Percentiles rank a stretch among this genome's conserved stretches.
phyloP scores from a whole-genome alignment of 148 eudicot genomes.

The Amaranthus hypochondriacus region DNA sequence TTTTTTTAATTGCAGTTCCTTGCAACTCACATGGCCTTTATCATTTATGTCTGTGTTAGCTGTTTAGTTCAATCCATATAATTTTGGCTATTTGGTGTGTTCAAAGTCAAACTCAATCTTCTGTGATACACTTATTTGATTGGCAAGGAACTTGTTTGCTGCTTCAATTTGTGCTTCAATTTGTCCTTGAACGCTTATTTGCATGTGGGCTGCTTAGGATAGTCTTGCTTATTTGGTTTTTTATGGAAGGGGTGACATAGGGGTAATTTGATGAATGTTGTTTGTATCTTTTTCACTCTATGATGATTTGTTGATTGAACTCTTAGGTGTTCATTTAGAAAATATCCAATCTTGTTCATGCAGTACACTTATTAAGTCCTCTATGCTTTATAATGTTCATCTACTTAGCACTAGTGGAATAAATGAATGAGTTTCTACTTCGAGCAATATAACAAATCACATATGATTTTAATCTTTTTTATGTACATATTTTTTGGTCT shows the following conservation, averaged over 20 bases:
- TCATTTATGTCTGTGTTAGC: not conserved
- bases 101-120: not conserved
- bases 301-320: not conserved
- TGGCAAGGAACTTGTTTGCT: not conserved
- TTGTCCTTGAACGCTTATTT: too few relatives aligned
- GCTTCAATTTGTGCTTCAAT: too few relatives aligned
- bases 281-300: not conserved
- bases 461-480: not conserved
- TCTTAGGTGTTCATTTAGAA: not conserved
- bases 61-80: not conserved
- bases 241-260: too few relatives aligned
- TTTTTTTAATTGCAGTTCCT: conserved; percentile 12
- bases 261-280: too few relatives aligned
- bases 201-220: too few relatives aligned
- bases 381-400: not conserved
- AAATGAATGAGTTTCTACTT: not conserved
- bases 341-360: not conserved
- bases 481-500: too few relatives aligned
- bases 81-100: not conserved
- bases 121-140: not conserved
- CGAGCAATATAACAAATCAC: not conserved
- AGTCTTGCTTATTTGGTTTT: too few relatives aligned
- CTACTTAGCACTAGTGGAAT: not conserved
- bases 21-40: not conserved
- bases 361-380: not conserved